These are phyloP conservation scores for Pleodorina starrii DNA, from an alignment of 139 green algal genomes.

Conservation along the genomic window DNA sequence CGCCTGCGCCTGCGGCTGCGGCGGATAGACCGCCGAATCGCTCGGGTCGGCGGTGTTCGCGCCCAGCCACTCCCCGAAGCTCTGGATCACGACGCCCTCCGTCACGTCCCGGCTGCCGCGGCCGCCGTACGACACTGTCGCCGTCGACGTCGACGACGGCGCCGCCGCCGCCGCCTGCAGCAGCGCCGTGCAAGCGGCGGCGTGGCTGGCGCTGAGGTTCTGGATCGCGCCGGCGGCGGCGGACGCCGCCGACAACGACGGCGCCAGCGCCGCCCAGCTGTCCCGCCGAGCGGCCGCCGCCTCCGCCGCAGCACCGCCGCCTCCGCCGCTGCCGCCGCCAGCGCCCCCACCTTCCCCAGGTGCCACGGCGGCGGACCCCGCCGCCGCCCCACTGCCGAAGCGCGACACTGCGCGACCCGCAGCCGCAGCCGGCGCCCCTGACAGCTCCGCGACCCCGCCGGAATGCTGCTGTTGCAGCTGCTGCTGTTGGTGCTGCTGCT, in stretches of 20 bases:
- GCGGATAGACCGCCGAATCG: background rate
- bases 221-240: constrained; percentile 33
- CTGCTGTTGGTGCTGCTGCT: constrained; percentile 12
- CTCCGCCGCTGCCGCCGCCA: background rate
- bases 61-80: constrained; percentile 16
- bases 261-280: constrained; percentile 21
- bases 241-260: constrained; percentile 29
- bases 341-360: background rate
- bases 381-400: background rate
- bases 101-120: background rate
- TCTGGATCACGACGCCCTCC: background rate
- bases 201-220: constrained; percentile 12
- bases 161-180: background rate
- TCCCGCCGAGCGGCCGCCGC: background rate
- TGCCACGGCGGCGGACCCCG: background rate
- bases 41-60: background rate
- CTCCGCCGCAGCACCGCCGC: background rate
- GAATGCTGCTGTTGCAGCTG: background rate
- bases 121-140: background rate
- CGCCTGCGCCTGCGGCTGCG: background rate
- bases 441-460: background rate
- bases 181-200: background rate
- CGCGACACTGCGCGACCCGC: background rate
- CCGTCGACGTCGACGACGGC: background rate
- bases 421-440: background rate